Evolutionary conservation across 2,329 filamentous ascomycete species (phyloP), one percentile per base, ranked within the genome.

Genomic region (Aspergillus phoenicis): DNA sequence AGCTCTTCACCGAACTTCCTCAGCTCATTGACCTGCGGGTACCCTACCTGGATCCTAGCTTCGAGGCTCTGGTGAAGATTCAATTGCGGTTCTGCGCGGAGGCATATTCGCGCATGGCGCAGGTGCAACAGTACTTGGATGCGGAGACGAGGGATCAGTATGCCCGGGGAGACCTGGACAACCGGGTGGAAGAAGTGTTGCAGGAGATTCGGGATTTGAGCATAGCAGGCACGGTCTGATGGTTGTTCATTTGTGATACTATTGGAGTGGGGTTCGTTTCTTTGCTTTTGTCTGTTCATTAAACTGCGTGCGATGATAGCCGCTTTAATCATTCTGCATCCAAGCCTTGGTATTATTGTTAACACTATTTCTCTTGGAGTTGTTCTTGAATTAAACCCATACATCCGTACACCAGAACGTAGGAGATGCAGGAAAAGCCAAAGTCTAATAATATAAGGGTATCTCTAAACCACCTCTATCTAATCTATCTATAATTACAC

Each of bases 41-140:
- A 13, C 96, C 96, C 0, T 99, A 99, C 75, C 87, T 99, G 60
- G 95, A 99, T 72, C 96, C 96, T 0, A 94, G 89, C 64, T 99
- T 99, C 74, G 95, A 99, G 80, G 95, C 96, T 0, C 87, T 99
- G 56, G 95, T 99, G 76, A 99, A 99, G 84, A 99, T 99, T 68
- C 95, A 99, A 81, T 79, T 99, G 71, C 86, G 95, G 39, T 99
- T 99, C 82, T 99, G 96, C 73, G 95, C 96, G 7, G 95, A 99
- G 80, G 95, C 95, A 1, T 99, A 99, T 79, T 93, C 89, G 64
- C 85, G 95, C 52, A 99, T 99, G 95, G 95, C 96, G 26, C 96
- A 99, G 81, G 96, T 99, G 60, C 95, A 99, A 81, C 95, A 99
- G 80, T 98, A 97, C 76, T 84, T 99, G 33, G 95, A 98, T 75